Percentiles rank a stretch among this genome's conserved stretches.
These are phyloP conservation scores for Gaertneriomyces semiglobifer DNA, from an alignment of 192 early-diverging fungal genomes.

Conservation along the genomic window DNA sequence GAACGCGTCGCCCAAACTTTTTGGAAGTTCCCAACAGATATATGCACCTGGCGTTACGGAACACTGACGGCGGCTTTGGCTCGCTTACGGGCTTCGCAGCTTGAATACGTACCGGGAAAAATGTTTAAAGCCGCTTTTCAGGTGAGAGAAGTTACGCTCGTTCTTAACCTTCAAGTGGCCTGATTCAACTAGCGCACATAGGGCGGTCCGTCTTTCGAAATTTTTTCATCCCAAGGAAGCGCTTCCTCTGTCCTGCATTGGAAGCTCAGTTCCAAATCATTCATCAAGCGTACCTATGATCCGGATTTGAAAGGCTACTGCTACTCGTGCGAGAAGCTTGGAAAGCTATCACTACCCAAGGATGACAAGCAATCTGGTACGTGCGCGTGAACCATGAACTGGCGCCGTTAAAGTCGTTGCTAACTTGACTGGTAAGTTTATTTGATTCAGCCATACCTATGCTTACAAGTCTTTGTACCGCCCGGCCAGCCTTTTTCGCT, in stretches of 20 bases:
- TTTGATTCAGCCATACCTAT: conserved; percentile 40
- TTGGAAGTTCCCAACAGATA: too few relatives aligned
- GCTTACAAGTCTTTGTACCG: conserved; percentile 40
- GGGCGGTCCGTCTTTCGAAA: conserved; percentile 41
- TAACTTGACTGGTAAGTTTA: conserved; percentile 26
- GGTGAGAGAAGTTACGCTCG: conserved; percentile 11
- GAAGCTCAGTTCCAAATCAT: conserved; percentile 34
- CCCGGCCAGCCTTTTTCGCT: conserved; percentile 33
- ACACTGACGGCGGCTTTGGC: too few relatives aligned
- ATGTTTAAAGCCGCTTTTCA: conserved; percentile 40
- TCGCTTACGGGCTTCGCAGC: too few relatives aligned
- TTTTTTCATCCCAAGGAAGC: conserved; percentile 35
- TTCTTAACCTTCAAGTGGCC: background rate
- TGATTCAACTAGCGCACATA: background rate
- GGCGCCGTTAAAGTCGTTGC: too few relatives aligned
- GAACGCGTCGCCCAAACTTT: too few relatives aligned
- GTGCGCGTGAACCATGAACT: background rate
- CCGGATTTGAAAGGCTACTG: conserved; percentile 42
- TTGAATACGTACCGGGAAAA: background rate
- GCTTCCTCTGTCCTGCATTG: conserved; percentile 33
- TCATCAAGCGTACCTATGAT: conserved; percentile 33
- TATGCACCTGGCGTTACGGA: too few relatives aligned
- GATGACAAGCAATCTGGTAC: conserved; percentile 36
- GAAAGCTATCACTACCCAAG: conserved; percentile 39
- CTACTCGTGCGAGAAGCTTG: conserved; percentile 32